Conservation (phyloP, 225 moss, liverwort and hornwort genomes). For the Neckera pumila region DNA sequence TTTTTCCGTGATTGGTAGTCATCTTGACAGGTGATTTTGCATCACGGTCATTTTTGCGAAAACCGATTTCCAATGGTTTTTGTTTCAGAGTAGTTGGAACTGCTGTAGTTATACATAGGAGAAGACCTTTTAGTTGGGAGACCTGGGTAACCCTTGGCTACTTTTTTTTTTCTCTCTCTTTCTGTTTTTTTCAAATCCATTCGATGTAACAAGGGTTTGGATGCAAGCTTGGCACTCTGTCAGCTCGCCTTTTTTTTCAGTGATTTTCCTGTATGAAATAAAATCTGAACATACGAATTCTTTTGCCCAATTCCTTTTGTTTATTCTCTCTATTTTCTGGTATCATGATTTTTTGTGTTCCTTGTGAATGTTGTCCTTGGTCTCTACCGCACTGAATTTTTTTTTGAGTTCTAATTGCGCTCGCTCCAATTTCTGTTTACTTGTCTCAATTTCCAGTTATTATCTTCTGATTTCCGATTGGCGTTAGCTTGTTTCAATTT, state of each 20-base stretch:
- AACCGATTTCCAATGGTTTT: slow-evolving; percentile 10
- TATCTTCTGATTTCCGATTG: neutral
- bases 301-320: neutral
- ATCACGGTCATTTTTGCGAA: slow-evolving; percentile 34
- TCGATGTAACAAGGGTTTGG: neutral
- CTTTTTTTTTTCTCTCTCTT: neutral
- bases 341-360: too few species aligned
- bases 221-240: neutral
- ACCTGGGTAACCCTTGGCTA: neutral
- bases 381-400: neutral
- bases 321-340: too few species aligned
- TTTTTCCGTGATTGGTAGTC: neutral
- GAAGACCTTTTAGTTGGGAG: slow-evolving; percentile 6
- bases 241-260: neutral
- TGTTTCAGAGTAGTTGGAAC: slow-evolving; percentile 27
- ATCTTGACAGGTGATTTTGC: neutral
- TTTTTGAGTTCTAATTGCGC: neutral
- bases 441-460: neutral
- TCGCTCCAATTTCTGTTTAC: neutral
- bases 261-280: slow-evolving; percentile 1
- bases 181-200: neutral
- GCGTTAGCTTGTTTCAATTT: neutral
- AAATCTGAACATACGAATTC: slow-evolving; percentile 2
- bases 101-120: slow-evolving; percentile 24
- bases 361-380: neutral